Evolutionary conservation across 129 eudicot species (phyloP).

Genomic region (Kitagawia praeruptora): DNA sequence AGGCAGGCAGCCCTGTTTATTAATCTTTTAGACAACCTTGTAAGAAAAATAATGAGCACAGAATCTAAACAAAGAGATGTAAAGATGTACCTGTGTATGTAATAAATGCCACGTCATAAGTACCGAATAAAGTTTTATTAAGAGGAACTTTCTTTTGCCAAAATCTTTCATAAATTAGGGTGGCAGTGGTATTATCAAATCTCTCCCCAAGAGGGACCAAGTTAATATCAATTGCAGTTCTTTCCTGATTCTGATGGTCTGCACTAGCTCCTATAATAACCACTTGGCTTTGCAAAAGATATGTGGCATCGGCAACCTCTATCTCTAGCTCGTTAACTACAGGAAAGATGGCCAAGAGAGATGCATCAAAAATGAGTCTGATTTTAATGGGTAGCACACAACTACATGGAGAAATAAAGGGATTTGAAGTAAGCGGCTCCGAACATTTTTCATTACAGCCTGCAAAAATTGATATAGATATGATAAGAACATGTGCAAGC

Average conservation of each 20-base stretch:
- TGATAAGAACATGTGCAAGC: neutral
- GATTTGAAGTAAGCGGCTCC: constrained; percentile 80
- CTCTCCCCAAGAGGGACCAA: constrained; percentile 90
- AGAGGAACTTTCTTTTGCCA: constrained; percentile 64
- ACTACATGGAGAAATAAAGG: constrained; percentile 72
- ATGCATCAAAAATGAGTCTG: constrained; percentile 62
- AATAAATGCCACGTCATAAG: constrained; percentile 64
- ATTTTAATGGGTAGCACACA: constrained; percentile 93
- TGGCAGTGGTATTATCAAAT: constrained; percentile 89
- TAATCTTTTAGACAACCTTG: constrained; percentile 2
- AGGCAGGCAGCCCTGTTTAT: constrained; percentile 63
- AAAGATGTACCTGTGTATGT: constrained; percentile 63
- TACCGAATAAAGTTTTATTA: constrained; percentile 84
- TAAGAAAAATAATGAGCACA: neutral
- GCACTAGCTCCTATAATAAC: constrained; percentile 81
- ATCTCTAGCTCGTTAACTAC: constrained; percentile 72
- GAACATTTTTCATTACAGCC: constrained; percentile 81
- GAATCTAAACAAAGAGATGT: neutral
- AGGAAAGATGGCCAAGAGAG: constrained; percentile 70
- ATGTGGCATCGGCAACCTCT: constrained; percentile 84
- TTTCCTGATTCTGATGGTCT: constrained; percentile 67
- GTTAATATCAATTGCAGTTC: constrained; percentile 71
- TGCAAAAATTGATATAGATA: constrained; percentile 26
- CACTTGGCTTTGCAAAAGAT: constrained; percentile 79
- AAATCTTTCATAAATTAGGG: constrained; percentile 65